Base-by-base conservation (phyloP, 2,329 filamentous ascomycete species). In the Graphilbum ipis-grandicollis region DNA sequence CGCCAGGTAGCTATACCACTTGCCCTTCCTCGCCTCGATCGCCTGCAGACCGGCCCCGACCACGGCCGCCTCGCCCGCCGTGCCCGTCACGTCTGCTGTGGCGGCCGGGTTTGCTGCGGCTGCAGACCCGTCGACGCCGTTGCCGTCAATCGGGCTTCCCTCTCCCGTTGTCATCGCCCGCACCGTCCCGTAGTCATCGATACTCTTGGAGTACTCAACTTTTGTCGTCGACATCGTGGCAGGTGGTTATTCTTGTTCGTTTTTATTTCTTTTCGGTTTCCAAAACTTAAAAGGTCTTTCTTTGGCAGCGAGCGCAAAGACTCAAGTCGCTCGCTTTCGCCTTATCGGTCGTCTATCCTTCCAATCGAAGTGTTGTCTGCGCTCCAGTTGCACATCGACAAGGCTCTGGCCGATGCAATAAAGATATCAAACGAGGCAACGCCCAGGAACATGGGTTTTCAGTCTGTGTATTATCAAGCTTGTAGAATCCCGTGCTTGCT, bases 1-100 rank as follows among this genome's bases (percentile, higher is more conserved):
- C 47, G 66, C 68, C 44, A 96, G 64, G 59, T 90, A 96, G 31
- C 78, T 67, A 58, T 70, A 78, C 73, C 73, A 78, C 44, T 58
- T 60, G 32, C 62, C 60, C 22, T 63, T 62, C 46, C 56, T 58
- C 38, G 59, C 56, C 55, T 77, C 67, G 47, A 78, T 58, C 30
- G 62, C 56, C 39, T 67, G 59, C 34, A 77, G 60, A 26, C 66
- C 71, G 43, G 60, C 60, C 31, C 53, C 54, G 33, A 71, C 62
- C 39, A 57, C 58, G 38, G 57, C 59, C 33, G 53, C 46, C 36
- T 52, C 46, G 47, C 13, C 19, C 15, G 39, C 38, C 40, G 42
- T 41, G 28, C 28, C 32, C 10, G 35, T 22, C 19, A 17, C n/a
- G n/a, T n/a, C n/a, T n/a, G n/a, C n/a, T n/a, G n/a, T n/a, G n/a